These are phyloP conservation scores for Paramecium tetraurelia DNA, from an alignment of 73 alveolate species.

Conservation along the genomic window DNA sequence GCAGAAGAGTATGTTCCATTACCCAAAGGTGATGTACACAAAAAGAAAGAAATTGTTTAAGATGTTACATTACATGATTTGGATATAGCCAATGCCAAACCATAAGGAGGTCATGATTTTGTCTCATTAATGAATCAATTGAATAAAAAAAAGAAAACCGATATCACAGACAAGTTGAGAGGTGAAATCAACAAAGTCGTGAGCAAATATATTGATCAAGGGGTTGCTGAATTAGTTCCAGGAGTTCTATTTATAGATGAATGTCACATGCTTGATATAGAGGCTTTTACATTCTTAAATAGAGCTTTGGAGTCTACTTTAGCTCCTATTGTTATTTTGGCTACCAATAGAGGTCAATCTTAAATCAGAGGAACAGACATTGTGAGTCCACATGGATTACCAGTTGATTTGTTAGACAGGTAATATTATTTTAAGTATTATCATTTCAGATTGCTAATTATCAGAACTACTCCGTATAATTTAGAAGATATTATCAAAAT, in stretches of 20 bases:
- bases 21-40: conserved; percentile 99
- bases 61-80: conserved; percentile 99
- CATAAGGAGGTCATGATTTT: conserved; percentile 99
- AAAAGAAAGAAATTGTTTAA: conserved; percentile 99
- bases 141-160: conserved; percentile 98
- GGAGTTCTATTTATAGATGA: conserved; percentile 99
- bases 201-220: conserved; percentile 98
- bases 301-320: conserved; percentile 96
- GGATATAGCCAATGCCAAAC: conserved; percentile 99
- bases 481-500: conserved; percentile 97
- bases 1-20: conserved; percentile 99
- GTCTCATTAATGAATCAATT: conserved; percentile 97
- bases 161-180: conserved; percentile 99
- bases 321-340: conserved; percentile 98
- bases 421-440: neutral
- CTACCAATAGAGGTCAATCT: conserved; percentile 98
- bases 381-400: conserved; percentile 98
- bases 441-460: conserved; percentile 84
- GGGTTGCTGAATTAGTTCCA: conserved; percentile 99
- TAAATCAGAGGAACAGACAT: conserved; percentile 99
- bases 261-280: conserved; percentile 99
- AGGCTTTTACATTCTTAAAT: conserved; percentile 98
- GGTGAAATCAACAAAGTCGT: conserved; percentile 98
- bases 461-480: conserved; percentile 88
- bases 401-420: conserved; percentile 97